Conservation (phyloP, 805 yeast genomes). For the Phaffomyces opuntiae region DNA sequence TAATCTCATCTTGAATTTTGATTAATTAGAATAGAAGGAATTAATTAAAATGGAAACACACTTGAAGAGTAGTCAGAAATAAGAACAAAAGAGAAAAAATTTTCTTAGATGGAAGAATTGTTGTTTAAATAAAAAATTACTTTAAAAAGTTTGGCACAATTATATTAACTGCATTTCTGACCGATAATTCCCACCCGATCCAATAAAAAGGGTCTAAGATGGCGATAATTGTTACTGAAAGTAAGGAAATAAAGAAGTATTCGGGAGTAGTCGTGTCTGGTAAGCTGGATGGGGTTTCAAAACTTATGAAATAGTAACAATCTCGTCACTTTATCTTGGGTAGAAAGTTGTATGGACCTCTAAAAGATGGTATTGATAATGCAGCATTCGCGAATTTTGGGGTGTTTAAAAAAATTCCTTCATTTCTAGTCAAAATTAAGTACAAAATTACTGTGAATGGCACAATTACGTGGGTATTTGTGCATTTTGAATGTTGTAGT, state of each 20-base stretch:
- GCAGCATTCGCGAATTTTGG: conserved; percentile 8
- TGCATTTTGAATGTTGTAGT: too few species aligned
- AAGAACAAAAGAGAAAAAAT: not conserved
- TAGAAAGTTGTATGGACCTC: not conserved
- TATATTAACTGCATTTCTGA: conserved; percentile 3
- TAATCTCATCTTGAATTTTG: conserved; percentile 3
- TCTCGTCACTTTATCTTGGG: not conserved
- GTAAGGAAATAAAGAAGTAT: not conserved
- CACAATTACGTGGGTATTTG: too few species aligned
- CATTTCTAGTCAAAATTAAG: not conserved
- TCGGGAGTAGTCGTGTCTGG: not conserved
- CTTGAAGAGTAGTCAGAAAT: not conserved
- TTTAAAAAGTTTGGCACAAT: conserved; percentile 4
- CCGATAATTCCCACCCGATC: conserved; percentile 7
- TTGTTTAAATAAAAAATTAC: conserved; percentile 1
- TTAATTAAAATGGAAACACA: not conserved
- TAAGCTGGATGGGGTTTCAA: not conserved
- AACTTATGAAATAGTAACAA: too few species aligned
- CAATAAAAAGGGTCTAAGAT: not conserved
- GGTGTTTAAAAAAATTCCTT: conserved; percentile 3
- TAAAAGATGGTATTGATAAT: conserved; percentile 1
- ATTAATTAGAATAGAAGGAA: not conserved
- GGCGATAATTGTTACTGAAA: not conserved
- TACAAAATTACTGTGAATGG: too few species aligned
- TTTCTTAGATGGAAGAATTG: not conserved